Base-by-base conservation (phyloP, 75 land plant species). In the Selaginella tamariscina region DNA sequence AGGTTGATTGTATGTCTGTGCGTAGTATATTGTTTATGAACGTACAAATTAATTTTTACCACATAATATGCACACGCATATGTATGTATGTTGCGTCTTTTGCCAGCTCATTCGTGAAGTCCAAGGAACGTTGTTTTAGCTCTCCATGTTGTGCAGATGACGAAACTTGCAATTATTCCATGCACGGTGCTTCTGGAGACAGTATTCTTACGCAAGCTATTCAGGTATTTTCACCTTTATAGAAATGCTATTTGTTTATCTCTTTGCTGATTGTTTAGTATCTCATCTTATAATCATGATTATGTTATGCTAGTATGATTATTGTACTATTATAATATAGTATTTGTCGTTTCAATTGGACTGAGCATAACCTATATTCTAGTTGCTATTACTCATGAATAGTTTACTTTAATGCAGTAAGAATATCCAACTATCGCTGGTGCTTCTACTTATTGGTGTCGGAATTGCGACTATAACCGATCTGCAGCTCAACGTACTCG, bases 391-490 rank as follows among this genome's bases (percentile, higher is more conserved):
- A 15, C 49, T 39, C 15, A 39, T 39, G 49, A n/a, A 39, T 39
- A 15, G 49, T 39, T 39, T 56, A 30, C 30, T n/a, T 70, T 54
- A 39, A 68, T 78, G 75, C 95, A 92, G 97, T 79, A 69, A 74
- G 73, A 84, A 66, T 20, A 83, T 92, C 69, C 89, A 86, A 75
- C 33, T 89, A 66, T 78, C 97, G 28, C 82, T 92, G 66, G 30
- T 55, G 18, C 70, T 88, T 64, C 82, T 92, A 29, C 90, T 92
- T 27, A 0, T 86, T 65, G 97, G 97, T 66, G 97, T 92, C 72
- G 97, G 95, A 21, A 81, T 92, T 70, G 97, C 97, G 39, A 89
- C 97, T 9, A 85, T 92, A 13, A 92, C 97, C 56, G 97, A 92
- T 75, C 75, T 92, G 57, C 90, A 89, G 74, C 87, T 92, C 67